Base-by-base conservation (phyloP, 306 rosid species). In the Luffa acutangula region DNA sequence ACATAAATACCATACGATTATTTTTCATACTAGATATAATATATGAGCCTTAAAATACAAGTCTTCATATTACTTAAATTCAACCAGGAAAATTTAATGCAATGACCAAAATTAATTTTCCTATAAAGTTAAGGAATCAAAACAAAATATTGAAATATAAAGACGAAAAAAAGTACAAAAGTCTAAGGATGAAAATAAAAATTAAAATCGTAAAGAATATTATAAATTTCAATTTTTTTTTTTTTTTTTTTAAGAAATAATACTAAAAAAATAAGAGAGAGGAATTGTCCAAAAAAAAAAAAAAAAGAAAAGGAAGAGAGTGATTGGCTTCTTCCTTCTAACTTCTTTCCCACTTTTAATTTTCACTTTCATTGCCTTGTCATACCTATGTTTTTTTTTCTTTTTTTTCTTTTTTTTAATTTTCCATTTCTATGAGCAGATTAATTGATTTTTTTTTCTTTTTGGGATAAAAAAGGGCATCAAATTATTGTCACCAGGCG, bases 361-460 rank as follows among this genome's bases (percentile, higher is more conserved):
- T 25, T 69, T 71, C 76, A 71, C 56, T 45, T 45, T 72, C 77
- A 46, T 48, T 31, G 59, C 43, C 48, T 72, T 14, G 77, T 72
- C 77, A 72, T 72, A 31, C 39, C 46, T 11, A 15, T 10, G 12
- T 31, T 45, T 45, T 70, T 20, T 70, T 34, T 20, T n/a, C n/a
- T n/a, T n/a, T n/a, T n/a, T 9, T 54, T 54, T 10, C 1, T 25
- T 9, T 59, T 25, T 21, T 11, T 59, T 5, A 4, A 4, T 63
- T 10, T n/a, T 2, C 8, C 49, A 5, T 66, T 15, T 42, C 4
- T n/a, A 43, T 20, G 10, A 42, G 12, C 20, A n/a, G 18, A 70
- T 70, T 42, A n/a, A 70, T n/a, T 70, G 72, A 13, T 58, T 58
- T 21, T 1, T 42, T n/a, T n/a, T 70, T 11, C 1, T 1, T 53